Percentiles rank a stretch among this genome's conserved stretches.
These are phyloP conservation scores for Monosporascus sp. DNA, from an alignment of 2,329 filamentous ascomycete genomes.

Conservation along the genomic window DNA sequence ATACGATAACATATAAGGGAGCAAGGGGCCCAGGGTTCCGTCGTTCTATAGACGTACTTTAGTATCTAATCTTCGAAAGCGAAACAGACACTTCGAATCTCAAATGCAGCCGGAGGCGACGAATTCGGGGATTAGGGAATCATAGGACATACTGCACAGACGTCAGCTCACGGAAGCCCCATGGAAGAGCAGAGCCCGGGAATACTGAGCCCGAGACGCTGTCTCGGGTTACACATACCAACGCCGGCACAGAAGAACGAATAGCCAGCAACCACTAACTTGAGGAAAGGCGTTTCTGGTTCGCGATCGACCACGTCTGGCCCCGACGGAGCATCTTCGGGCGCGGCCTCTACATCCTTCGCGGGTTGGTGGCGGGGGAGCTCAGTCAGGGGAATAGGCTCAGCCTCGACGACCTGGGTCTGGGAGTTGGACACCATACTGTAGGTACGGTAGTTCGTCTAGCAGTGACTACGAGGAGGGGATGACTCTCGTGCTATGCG, in stretches of 20 bases:
- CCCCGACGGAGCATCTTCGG: conserved; percentile 6
- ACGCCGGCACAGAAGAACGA: conserved; percentile 62
- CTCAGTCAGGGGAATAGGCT: conserved; percentile 18
- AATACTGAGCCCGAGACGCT: too few relatives aligned
- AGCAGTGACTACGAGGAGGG: too few relatives aligned
- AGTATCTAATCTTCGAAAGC: too few relatives aligned
- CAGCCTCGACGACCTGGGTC: conserved; percentile 8
- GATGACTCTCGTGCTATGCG: too few relatives aligned
- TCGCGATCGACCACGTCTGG: conserved; percentile 14
- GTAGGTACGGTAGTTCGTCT: too few relatives aligned
- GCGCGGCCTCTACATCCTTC: conserved; percentile 13
- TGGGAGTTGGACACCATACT: neutral
- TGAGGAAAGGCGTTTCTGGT: conserved; percentile 30
- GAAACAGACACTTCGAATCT: too few relatives aligned
- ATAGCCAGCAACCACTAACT: conserved; percentile 50
- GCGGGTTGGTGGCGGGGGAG: conserved; percentile 5
- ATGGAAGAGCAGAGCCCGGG: too few relatives aligned
- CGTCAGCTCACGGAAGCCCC: neutral
- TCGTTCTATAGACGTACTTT: conserved; percentile 39
- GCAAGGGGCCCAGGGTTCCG: conserved; percentile 56
- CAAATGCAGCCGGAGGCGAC: too few relatives aligned
- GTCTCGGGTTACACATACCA: neutral
- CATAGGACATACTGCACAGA: neutral
- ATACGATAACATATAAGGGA: conserved; percentile 56
- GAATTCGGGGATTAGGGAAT: too few relatives aligned